Evolutionary conservation across 2,329 filamentous ascomycete species (phyloP).

Genomic region (Ceratocystis diversiconidia): DNA sequence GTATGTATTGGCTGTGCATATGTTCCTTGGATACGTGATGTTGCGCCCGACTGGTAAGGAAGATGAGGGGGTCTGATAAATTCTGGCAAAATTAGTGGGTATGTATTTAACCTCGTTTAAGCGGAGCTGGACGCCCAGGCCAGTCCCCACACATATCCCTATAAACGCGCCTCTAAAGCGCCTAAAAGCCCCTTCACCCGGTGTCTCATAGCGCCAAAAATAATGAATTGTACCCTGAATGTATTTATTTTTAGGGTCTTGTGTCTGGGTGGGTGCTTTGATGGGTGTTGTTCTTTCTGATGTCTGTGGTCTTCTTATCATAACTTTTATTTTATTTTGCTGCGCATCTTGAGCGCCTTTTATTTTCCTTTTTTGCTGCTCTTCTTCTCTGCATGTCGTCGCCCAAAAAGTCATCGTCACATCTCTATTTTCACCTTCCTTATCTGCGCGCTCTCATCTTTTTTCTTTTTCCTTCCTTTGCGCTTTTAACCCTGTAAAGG

Average conservation of each 20-base stretch:
- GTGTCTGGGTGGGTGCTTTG: neutral
- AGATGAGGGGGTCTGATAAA: neutral
- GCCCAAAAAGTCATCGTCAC: neutral
- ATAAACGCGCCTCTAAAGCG: neutral
- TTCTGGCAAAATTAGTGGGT: neutral
- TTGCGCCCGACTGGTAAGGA: neutral
- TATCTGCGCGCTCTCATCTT: neutral
- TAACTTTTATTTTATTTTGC: neutral
- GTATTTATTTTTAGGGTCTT: neutral
- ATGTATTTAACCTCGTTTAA: neutral
- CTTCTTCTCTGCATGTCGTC: neutral
- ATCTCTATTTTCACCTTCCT: neutral
- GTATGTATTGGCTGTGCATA: neutral
- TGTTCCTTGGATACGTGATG: neutral
- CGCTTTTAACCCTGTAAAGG: neutral
- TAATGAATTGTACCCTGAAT: neutral
- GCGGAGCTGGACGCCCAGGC: neutral
- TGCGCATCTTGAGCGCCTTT: neutral
- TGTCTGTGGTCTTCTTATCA: neutral
- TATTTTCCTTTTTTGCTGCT: neutral
- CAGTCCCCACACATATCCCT: neutral
- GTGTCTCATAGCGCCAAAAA: neutral
- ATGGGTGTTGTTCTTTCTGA: neutral
- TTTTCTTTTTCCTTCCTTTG: neutral
- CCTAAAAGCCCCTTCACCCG: neutral